Evolutionary conservation across 768 basidiomycete genomes (phyloP).

Genomic region (Suillus decipiens): DNA sequence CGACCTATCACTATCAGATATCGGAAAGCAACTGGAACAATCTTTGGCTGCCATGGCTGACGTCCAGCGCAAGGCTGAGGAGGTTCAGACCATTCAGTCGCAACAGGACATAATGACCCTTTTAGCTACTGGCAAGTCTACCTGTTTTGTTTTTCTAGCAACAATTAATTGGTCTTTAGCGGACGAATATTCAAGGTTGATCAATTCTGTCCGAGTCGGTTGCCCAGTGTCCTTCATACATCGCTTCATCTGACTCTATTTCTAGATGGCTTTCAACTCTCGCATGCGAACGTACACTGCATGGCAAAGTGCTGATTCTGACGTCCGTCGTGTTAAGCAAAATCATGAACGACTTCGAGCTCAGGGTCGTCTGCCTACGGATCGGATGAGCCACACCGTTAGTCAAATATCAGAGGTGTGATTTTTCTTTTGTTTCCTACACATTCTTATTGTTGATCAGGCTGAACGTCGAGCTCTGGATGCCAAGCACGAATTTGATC

Average conservation of each 20-base stretch:
- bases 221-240: background rate
- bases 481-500: conserved; percentile 86
- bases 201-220: conserved; percentile 82
- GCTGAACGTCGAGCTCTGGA: conserved; percentile 85
- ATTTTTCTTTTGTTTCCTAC: conserved; percentile 7
- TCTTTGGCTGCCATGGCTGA: conserved; percentile 72
- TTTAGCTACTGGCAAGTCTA: conserved; percentile 63
- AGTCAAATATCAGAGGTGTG: conserved; percentile 79
- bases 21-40: conserved; percentile 70
- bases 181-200: conserved; percentile 93
- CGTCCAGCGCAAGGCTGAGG: conserved; percentile 72
- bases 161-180: conserved; percentile 36
- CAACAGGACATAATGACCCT: conserved; percentile 82
- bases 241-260: conserved; percentile 5
- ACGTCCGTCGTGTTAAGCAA: conserved; percentile 70
- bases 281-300: conserved; percentile 79
- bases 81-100: conserved; percentile 71
- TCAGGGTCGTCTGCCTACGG: conserved; percentile 71
- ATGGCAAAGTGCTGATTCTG: conserved; percentile 81
- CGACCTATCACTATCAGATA: conserved; percentile 74
- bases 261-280: conserved; percentile 82
- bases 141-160: background rate
- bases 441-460: conserved; percentile 37
- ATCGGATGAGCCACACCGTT: conserved; percentile 72
- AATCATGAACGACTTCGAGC: conserved; percentile 81